Base-by-base conservation (phyloP, 2,329 filamentous ascomycete species). In the Neoscytalidium dimidiatum region DNA sequence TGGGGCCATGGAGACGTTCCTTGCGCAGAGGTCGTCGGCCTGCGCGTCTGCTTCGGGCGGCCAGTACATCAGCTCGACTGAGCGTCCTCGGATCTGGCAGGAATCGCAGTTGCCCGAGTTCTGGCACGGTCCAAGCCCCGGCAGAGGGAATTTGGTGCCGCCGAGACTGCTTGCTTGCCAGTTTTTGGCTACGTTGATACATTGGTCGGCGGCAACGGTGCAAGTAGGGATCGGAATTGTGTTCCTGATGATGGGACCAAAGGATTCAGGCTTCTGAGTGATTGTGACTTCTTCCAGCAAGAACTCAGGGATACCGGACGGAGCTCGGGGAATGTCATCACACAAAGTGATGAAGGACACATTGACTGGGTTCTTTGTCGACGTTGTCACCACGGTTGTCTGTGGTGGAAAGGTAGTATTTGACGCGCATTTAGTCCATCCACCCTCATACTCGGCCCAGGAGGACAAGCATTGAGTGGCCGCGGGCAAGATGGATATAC, bases 11-110 rank as follows among this genome's bases (percentile, higher is more conserved):
- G 17, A 23, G 35, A 4, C 14, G 14, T 43, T 43, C 19, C 21
- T 5, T 9, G n/a, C 23, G 21, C 35, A 41, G 9, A 13, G 2
- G 21, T 1, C 11, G 1, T 28, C 31, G 7, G 26, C 14, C 3
- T 2, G 9, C 8, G 19, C 29, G 11, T 11, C 6, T 6, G 41
- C 53, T n/a, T n/a, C n/a, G n/a, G n/a, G n/a, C 17, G 53, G 53
- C 53, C 53, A 58, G 53, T 58, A 58, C 9, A 58, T 43, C 3
- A 58, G 21, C 19, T 58, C 35, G 9, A 58, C 53, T 5, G 53
- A 58, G 4, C 35, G 35, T 9, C 29, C 53, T 6, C 35, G 53
- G 4, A 58, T 41, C 35, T 58, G 9, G 14, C 53, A 58, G 4
- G 17, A 21, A 3, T 43, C 13, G 53, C 53, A 58, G 35, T 58